Conservation (phyloP, 1,139 yeast species). For the Insectozyma bohioensis region DNA sequence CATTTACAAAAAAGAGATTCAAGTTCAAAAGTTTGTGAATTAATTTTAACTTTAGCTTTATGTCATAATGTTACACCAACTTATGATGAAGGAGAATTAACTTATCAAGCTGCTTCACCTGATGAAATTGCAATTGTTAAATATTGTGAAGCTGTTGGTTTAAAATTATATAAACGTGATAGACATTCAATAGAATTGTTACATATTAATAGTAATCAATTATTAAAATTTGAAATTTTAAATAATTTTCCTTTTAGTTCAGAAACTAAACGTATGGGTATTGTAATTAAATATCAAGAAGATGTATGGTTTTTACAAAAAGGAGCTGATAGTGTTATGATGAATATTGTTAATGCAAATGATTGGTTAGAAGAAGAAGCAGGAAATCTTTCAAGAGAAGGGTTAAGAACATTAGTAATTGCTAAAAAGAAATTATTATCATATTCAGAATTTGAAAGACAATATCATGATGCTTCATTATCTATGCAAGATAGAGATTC, state of each 20-base stretch:
- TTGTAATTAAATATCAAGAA: constrained; percentile 61
- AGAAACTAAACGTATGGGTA: constrained; percentile 96
- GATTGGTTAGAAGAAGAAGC: constrained; percentile 99
- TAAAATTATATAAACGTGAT: constrained; percentile 78
- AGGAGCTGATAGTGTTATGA: constrained; percentile 98
- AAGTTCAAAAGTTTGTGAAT: constrained; percentile 72
- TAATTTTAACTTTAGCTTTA: constrained; percentile 77
- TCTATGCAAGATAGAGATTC: constrained; percentile 79
- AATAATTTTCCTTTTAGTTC: constrained; percentile 93
- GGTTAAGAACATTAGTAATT: constrained; percentile 89
- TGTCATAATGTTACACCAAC: constrained; percentile 88
- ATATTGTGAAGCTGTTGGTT: constrained; percentile 84
- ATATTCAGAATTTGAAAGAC: constrained; percentile 62
- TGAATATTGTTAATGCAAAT: constrained; percentile 73
- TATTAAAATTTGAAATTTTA: constrained; percentile 63
- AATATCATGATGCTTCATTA: constrained; percentile 70
- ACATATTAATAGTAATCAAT: constrained; percentile 59
- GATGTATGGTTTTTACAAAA: constrained; percentile 85
- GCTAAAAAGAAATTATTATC: constrained; percentile 70
- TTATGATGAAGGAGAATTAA: constrained; percentile 30
- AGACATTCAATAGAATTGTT: constrained; percentile 67
- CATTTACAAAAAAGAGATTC: constrained; percentile 50
- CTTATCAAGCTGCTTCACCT: constrained; percentile 98
- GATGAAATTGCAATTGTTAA: constrained; percentile 97
- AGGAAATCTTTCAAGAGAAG: constrained; percentile 97